Evolutionary conservation across 495 filamentous ascomycete genomes (phyloP), one percentile per base, ranked within the genome.

Genomic region (Podospora didyma): DNA sequence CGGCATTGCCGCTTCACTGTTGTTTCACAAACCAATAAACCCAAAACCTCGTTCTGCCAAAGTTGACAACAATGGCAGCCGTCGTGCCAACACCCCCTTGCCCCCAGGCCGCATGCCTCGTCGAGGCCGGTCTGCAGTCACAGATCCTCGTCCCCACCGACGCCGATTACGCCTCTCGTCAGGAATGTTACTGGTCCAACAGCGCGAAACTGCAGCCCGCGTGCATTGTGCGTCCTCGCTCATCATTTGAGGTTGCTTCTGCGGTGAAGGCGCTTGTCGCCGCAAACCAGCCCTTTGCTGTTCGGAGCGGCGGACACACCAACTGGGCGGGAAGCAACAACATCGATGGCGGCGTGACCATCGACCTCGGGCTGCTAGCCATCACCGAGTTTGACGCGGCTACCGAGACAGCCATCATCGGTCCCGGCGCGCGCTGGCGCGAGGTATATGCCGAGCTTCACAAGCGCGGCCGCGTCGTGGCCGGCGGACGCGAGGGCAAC

Each of bases 381-480:
- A 65, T 65, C n/a, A 51, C 75, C 10, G 34, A 19, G 17, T 56
- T 76, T 16, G 60, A 61, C 14, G 41, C 51, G 3, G 67, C 71
- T 24, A 56, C 67, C 14, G 56, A 63, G 6, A 64, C 53, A 5
- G 69, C 63, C 0, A 54, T 51, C 11, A 69, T 83, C 26, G 78
- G 64, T 0, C 66, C 78, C 21, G 80, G 76, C 1, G 65, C 62
- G 11, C 54, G 47, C 28, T 86, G 83, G 83, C 48, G 51, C 14
- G 66, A 81, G 34, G 79, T 86, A 6, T 87, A 86, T 62, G 42
- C 50, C 1, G 66, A 64, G 37, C 71, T 87, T 0, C 70, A 71
- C 3, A 53, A 68, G 3, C 58, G 75, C 23, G 72, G 74, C 2
- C 59, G 76, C 3, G 69, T 74, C 0, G 63, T 83, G 0, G 59